Evolutionary conservation across 176 grass and related monocot species (phyloP).

Genomic region (Tuctoria greenei): DNA sequence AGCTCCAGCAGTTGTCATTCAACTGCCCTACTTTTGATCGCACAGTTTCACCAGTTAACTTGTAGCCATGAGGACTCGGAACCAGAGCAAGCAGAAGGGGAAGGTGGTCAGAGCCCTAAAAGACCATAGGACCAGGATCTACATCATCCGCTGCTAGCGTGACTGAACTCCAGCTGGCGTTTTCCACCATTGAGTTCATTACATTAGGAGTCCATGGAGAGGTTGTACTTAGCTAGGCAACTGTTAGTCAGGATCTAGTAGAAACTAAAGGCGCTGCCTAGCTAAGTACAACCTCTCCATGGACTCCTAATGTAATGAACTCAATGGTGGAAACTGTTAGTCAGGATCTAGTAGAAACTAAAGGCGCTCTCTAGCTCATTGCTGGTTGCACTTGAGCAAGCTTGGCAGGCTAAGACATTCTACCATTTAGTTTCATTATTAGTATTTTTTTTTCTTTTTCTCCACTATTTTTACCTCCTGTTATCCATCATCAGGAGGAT

Average conservation of each 20-base stretch:
- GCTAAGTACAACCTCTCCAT: constrained; percentile 31
- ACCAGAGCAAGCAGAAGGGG: constrained; percentile 51
- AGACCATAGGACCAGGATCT: constrained; percentile 65
- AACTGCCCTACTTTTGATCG: constrained; percentile 12
- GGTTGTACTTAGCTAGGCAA: constrained; percentile 27
- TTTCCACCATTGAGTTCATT: constrained; percentile 31
- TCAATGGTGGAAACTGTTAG: constrained; percentile 35
- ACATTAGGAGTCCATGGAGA: constrained; percentile 33
- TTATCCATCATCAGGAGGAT: neutral
- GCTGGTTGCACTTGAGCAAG: constrained; percentile 28
- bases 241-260: constrained; percentile 36
- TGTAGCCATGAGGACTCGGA: constrained; percentile 45
- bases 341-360: constrained; percentile 33
- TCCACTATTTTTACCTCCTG: constrained; percentile 24
- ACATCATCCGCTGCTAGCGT: constrained; percentile 70
- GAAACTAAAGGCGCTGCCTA: too few species aligned
- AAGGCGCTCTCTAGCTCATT: constrained; percentile 25
- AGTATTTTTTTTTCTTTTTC: neutral
- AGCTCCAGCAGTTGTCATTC: constrained; percentile 21
- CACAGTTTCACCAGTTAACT: neutral
- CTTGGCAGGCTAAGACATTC: constrained; percentile 23
- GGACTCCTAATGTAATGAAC: constrained; percentile 23
- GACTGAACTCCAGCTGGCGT: constrained; percentile 35
- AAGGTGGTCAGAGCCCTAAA: constrained; percentile 53
- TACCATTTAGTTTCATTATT: constrained; percentile 23